These are phyloP conservation scores for Plenodomus tracheiphilus DNA, from an alignment of 2,329 filamentous ascomycete species.

Conservation along the genomic window DNA sequence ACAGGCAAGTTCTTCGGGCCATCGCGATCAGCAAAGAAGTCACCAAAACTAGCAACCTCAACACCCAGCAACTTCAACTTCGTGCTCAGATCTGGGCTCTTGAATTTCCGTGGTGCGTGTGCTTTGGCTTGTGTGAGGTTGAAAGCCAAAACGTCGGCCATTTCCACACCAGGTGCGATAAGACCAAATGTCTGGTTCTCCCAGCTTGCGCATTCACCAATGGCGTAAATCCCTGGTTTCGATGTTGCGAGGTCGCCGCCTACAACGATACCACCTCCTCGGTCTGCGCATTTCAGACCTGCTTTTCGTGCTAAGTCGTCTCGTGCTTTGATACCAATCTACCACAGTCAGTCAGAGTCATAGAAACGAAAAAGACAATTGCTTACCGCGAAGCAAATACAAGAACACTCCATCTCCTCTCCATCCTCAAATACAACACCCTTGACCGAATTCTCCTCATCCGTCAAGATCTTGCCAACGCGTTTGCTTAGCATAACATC, in stretches of 20 bases:
- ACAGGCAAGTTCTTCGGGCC: constrained; percentile 75
- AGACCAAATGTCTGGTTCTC: constrained; percentile 83
- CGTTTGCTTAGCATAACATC: constrained; percentile 79
- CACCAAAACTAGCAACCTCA: constrained; percentile 89
- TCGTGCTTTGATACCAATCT: constrained; percentile 78
- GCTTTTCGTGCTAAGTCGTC: constrained; percentile 74
- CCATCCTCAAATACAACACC: constrained; percentile 83
- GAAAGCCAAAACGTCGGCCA: constrained; percentile 89
- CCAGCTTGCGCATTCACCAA: constrained; percentile 92
- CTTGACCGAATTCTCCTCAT: constrained; percentile 67
- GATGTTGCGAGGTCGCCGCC: constrained; percentile 70
- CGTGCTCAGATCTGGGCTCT: constrained; percentile 83
- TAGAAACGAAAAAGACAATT: constrained; percentile 1
- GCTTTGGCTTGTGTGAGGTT: constrained; percentile 83
- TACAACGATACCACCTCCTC: constrained; percentile 77
- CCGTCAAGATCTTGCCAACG: constrained; percentile 71
- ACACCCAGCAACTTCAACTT: constrained; percentile 89
- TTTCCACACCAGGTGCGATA: constrained; percentile 87
- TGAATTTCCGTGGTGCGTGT: constrained; percentile 71
- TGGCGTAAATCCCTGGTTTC: constrained; percentile 74
- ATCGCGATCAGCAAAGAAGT: constrained; percentile 89
- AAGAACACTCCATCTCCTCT: constrained; percentile 74
- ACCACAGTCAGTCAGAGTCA: constrained; percentile 7
- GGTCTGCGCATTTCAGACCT: constrained; percentile 71
- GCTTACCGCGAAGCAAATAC: constrained; percentile 77